Base-by-base conservation (phyloP, 331 rosid species). In the Rhamnella rubrinervis region DNA sequence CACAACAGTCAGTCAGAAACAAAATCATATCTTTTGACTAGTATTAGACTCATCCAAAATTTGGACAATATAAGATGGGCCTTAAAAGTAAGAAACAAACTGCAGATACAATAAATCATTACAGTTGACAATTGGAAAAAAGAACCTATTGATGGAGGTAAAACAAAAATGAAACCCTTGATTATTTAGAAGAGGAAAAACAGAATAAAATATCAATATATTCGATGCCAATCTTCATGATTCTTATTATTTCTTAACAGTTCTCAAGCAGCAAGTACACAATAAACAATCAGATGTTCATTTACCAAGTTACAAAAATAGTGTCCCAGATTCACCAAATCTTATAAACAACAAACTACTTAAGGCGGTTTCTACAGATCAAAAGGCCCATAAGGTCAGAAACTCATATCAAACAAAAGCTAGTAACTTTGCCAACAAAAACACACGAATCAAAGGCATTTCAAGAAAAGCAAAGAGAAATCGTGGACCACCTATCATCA, bases 11-110 rank as follows among this genome's bases (percentile, higher is more conserved):
- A 55, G 26, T 39, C 26, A 35, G 49, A 63, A 70, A 23, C 44
- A 52, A 49, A 59, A 18, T 10, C 65, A 25, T 55, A 49, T 66
- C 53, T 41, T 72, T 63, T 63, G 59, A 41, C 65, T 77, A 38
- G 19, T 67, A 23, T 65, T 67, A 71, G 16, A 15, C 58, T 51
- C 59, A 65, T 39, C 75, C 74, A 66, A 52, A 38, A 44, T 7
- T 44, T 38, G 53, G 16, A 51, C 75, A 12, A 59, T 15, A 23
- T 26, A 61, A 50, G 4, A 18, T 44, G 49, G 49, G 14, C 13
- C 49, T 46, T 61, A 28, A 47, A 9, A 46, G 31, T 31, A 4
- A 23, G 5, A 41, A 15, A 59, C 0, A 20, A 51, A 47, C 18
- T 25, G 15, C 14, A 61, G 12, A 44, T 11, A 44, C 49, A 44